Percentiles rank a stretch among this genome's conserved stretches.
phyloP scores from a whole-genome alignment of 2,329 filamentous ascomycete species.

The Fusarium agapanthi region DNA sequence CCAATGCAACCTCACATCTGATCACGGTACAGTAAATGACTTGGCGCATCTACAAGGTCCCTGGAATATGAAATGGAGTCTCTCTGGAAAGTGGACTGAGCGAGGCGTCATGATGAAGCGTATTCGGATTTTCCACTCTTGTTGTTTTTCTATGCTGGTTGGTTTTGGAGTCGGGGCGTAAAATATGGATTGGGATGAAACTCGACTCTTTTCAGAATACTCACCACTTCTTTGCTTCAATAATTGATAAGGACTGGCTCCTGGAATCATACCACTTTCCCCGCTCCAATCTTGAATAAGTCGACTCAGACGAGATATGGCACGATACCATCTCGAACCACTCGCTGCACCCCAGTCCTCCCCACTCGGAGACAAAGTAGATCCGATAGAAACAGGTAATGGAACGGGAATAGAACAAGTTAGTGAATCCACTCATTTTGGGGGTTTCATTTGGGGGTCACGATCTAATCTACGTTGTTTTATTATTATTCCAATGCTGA shows the following conservation, averaged over 20 bases:
- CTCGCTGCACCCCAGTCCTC: neutral
- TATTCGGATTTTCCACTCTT: neutral
- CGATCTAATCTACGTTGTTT: neutral
- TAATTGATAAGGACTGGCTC: neutral
- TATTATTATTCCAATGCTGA: neutral
- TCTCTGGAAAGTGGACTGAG: neutral
- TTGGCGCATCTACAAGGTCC: conserved; percentile 3
- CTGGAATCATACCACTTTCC: conserved; percentile 8
- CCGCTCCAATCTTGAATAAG: neutral
- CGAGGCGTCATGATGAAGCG: conserved; percentile 11
- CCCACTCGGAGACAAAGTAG: conserved; percentile 5
- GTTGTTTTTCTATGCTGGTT: neutral
- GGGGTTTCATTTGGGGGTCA: conserved; percentile 5
- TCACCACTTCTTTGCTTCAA: conserved; percentile 1
- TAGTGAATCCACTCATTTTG: conserved; percentile 19
- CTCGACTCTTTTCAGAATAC: conserved; percentile 33
- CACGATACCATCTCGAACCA: conserved; percentile 18
- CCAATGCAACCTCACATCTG: conserved; percentile 10
- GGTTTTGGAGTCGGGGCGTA: conserved; percentile 24
- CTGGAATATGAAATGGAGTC: conserved; percentile 15
- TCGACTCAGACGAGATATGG: conserved; percentile 10
- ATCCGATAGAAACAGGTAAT: conserved; percentile 14
- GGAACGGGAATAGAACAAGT: conserved; percentile 9
- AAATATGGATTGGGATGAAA: conserved; percentile 12
- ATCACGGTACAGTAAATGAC: conserved; percentile 9